A percentile compares a stretch with the other conserved stretches of the same genome.
Conservation (phyloP, 2,329 filamentous ascomycete genomes). For the Blumeria graminis region DNA sequence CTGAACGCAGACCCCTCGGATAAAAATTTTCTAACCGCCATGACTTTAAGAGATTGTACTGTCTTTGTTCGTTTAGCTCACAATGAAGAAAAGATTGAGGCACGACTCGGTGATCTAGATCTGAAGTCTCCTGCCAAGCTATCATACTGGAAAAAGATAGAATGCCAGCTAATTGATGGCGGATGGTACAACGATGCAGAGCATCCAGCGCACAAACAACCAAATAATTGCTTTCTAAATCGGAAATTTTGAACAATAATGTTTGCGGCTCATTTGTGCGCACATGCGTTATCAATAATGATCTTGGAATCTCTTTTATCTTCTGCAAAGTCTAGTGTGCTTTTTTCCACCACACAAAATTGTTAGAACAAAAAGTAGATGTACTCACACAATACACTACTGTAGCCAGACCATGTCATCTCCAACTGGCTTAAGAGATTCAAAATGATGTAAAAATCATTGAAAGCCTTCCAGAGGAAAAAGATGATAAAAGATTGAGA, state of each 20-base stretch:
- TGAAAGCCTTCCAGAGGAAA: too few relatives aligned
- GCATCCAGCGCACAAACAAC: conserved; percentile 4
- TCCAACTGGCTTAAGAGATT: too few relatives aligned
- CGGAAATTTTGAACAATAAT: neutral
- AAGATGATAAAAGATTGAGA: too few relatives aligned
- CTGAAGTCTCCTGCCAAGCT: conserved; percentile 47
- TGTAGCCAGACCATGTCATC: too few relatives aligned
- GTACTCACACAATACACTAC: too few relatives aligned
- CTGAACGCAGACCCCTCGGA: conserved; percentile 16
- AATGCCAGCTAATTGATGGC: conserved; percentile 34
- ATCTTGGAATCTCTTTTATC: too few relatives aligned
- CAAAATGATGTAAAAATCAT: too few relatives aligned
- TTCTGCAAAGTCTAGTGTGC: too few relatives aligned
- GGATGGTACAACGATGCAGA: conserved; percentile 38
- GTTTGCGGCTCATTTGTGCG: neutral
- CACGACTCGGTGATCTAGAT: conserved; percentile 53
- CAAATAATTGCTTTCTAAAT: conserved; percentile 2
- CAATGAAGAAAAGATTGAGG: conserved; percentile 18
- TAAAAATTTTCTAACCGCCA: conserved; percentile 37
- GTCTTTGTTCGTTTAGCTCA: conserved; percentile 38
- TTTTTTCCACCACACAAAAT: too few relatives aligned
- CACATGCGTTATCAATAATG: too few relatives aligned
- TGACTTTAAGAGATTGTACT: conserved; percentile 63
- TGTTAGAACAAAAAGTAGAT: too few relatives aligned
- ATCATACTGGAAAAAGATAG: conserved; percentile 41